phyloP scores from a whole-genome alignment of 2,329 filamentous ascomycete genomes.

The Fusarium transvaalense region DNA sequence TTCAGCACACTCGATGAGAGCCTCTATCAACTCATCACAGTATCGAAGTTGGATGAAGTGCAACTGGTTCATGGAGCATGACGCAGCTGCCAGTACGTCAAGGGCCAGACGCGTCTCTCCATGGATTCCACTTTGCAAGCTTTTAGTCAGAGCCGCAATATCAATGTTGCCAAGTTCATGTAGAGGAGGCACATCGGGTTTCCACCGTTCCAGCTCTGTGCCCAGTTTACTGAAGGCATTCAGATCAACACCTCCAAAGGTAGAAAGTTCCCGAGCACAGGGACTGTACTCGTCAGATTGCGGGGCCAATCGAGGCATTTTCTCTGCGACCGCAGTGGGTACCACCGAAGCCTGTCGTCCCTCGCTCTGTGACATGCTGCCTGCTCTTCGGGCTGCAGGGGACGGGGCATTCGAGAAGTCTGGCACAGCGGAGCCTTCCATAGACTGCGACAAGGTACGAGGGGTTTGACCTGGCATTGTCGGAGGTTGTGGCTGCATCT shows the following conservation, averaged over 20 bases:
- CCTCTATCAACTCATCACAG: slow-evolving; percentile 90
- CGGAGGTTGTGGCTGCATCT: slow-evolving; percentile 42
- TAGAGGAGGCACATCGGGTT: slow-evolving; percentile 80
- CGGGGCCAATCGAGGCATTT: slow-evolving; percentile 56
- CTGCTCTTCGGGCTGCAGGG: slow-evolving; percentile 58
- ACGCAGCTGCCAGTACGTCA: slow-evolving; percentile 81
- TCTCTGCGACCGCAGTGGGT: slow-evolving; percentile 43
- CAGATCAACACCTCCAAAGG: slow-evolving; percentile 80
- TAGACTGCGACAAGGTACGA: slow-evolving; percentile 64
- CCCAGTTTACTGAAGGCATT: slow-evolving; percentile 73
- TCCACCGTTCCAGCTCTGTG: slow-evolving; percentile 73
- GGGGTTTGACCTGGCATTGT: slow-evolving; percentile 54
- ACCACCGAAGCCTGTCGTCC: slow-evolving; percentile 45
- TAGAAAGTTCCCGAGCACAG: slow-evolving; percentile 66
- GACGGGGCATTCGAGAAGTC: slow-evolving; percentile 61
- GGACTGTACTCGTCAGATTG: slow-evolving; percentile 68
- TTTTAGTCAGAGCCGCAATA: slow-evolving; percentile 88
- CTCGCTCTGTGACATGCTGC: slow-evolving; percentile 57
- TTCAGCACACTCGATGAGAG: slow-evolving; percentile 89
- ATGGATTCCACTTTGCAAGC: slow-evolving; percentile 89
- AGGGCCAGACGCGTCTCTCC: slow-evolving; percentile 90
- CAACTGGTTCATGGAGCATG: slow-evolving; percentile 71
- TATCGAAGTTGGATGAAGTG: slow-evolving; percentile 75
- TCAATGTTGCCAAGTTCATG: slow-evolving; percentile 89
- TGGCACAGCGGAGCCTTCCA: slow-evolving; percentile 55